A percentile compares a stretch with the other conserved stretches of the same genome.
Conservation (phyloP, 1,139 yeast species). For the Debaryomyces singareniensis region DNA sequence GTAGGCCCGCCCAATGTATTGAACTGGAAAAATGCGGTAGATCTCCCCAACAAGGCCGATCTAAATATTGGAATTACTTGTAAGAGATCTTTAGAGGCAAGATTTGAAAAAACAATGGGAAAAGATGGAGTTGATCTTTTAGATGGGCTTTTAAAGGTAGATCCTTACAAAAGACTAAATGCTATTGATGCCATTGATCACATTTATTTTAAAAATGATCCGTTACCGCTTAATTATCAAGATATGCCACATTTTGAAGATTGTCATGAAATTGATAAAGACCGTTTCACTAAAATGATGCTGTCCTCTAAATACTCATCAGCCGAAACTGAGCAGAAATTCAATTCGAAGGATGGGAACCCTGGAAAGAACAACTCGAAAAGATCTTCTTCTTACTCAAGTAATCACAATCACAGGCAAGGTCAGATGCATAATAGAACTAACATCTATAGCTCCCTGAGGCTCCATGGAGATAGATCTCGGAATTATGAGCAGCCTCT, state of each 20-base stretch:
- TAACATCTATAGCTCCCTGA: too few species aligned
- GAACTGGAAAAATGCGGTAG: slow-evolving; percentile 59
- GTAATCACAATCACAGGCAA: too few species aligned
- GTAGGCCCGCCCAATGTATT: slow-evolving; percentile 72
- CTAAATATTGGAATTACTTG: slow-evolving; percentile 40
- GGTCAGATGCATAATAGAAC: too few species aligned
- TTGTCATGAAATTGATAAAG: slow-evolving; percentile 82
- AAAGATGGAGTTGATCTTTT: slow-evolving; percentile 39
- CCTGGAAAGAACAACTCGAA: too few species aligned
- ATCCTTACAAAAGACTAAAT: slow-evolving; percentile 69
- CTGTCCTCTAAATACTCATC: too few species aligned
- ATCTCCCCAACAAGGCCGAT: slow-evolving; percentile 55
- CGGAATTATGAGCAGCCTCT: too few species aligned
- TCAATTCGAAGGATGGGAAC: too few species aligned
- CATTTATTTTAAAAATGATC: slow-evolving; percentile 58
- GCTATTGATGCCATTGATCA: slow-evolving; percentile 75
- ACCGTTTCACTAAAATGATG: slow-evolving; percentile 48
- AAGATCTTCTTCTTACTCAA: too few species aligned
- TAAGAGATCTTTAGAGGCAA: slow-evolving; percentile 47
- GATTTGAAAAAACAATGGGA: slow-evolving; percentile 29
- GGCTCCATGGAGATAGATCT: too few species aligned
- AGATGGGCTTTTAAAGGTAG: slow-evolving; percentile 49
- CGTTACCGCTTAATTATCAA: slow-evolving; percentile 50
- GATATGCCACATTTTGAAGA: slow-evolving; percentile 73
- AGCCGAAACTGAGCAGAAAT: too few species aligned